These are phyloP conservation scores for Cynara cardunculus DNA, from an alignment of 129 eudicot genomes.

Conservation along the genomic window DNA sequence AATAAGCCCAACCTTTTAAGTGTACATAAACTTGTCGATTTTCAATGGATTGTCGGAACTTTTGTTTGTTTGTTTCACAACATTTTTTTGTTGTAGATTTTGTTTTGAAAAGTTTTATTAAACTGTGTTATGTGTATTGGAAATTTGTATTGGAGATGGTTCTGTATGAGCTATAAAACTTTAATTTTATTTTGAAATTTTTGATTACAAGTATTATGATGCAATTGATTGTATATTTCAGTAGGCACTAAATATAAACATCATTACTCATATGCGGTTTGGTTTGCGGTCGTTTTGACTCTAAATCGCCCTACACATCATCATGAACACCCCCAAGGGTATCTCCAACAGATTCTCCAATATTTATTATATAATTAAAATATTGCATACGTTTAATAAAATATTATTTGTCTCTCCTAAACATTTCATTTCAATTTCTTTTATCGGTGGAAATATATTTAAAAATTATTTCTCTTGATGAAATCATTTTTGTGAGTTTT, in stretches of 20 bases:
- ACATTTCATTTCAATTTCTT: no score
- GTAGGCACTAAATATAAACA: background rate
- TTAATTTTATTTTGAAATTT: no score
- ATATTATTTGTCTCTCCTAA: no score
- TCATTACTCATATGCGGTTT: background rate
- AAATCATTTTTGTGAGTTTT: no score
- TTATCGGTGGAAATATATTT: no score
- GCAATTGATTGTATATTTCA: background rate
- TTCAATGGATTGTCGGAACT: background rate
- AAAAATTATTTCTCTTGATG: no score
- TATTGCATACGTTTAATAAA: no score
- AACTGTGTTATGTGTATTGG: no score
- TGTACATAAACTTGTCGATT: background rate
- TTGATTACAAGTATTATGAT: background rate
- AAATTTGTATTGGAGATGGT: background rate
- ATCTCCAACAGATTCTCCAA: no score
- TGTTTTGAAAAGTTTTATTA: no score
- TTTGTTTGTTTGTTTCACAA: no score
- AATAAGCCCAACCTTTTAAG: background rate
- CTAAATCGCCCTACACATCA: background rate
- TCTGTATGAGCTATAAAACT: background rate
- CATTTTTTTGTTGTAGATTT: background rate
- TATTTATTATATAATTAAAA: no score
- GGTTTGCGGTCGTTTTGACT: background rate
- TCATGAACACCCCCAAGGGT: background rate